Evolutionary conservation across 257 asterid genomes (phyloP).

Genomic region (Euphrasia confusa): DNA sequence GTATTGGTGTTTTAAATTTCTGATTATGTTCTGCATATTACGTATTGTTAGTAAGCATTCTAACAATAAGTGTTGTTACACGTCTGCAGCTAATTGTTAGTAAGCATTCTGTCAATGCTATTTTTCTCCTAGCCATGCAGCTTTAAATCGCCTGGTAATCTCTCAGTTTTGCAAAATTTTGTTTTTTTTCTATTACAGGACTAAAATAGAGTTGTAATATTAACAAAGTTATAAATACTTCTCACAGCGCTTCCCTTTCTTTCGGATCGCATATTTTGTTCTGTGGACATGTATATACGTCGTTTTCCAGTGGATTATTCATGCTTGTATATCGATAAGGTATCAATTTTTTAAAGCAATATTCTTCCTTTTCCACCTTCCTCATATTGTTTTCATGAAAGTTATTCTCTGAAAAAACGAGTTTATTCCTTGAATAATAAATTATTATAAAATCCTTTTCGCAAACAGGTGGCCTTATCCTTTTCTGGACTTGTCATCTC

Average conservation of each 20-base stretch:
- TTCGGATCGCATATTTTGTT: slow-evolving; percentile 71
- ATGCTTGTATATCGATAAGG: slow-evolving; percentile 59
- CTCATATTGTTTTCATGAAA: background rate
- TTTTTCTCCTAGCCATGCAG: slow-evolving; percentile 56
- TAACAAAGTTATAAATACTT: slow-evolving; percentile 23
- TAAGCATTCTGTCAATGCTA: slow-evolving; percentile 72
- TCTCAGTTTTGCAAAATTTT: background rate
- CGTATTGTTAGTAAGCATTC: slow-evolving; percentile 53
- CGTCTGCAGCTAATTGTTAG: slow-evolving; percentile 50
- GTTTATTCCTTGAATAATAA: background rate
- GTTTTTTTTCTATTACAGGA: no score
- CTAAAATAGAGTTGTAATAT: background rate
- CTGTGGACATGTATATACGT: slow-evolving; percentile 61
- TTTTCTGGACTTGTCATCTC: slow-evolving; percentile 54
- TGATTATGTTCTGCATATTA: no score
- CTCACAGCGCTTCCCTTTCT: slow-evolving; percentile 79
- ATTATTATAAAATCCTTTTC: slow-evolving; percentile 5
- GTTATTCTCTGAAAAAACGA: background rate
- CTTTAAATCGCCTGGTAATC: slow-evolving; percentile 55
- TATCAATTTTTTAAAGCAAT: slow-evolving; percentile 16
- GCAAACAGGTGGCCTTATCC: slow-evolving; percentile 76
- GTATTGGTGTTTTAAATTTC: no score
- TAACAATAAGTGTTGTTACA: no score
- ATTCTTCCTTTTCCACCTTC: background rate
- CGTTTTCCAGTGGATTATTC: slow-evolving; percentile 82